Conservation (phyloP, 768 basidiomycete species). For the Kwoniella botswanensis region DNA sequence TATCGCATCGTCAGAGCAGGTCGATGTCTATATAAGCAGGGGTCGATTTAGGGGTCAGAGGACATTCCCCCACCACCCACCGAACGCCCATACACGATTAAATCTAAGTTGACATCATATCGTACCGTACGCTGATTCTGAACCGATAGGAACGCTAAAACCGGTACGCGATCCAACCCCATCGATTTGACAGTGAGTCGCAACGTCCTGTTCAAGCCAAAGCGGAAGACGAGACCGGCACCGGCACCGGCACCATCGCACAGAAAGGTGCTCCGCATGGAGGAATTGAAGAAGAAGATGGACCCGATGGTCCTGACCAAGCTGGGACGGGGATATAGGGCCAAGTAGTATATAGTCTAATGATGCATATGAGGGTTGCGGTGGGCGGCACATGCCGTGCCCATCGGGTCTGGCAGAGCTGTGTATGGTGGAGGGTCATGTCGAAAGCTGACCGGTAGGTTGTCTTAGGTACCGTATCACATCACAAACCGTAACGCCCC, state of each 20-base stretch:
- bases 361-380: not conserved
- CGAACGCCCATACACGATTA: not conserved
- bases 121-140: not conserved
- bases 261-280: not conserved
- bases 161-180: not conserved
- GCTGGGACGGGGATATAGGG: not conserved
- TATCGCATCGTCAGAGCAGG: not conserved
- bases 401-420: not conserved
- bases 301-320: not conserved
- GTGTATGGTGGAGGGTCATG: not conserved
- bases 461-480: no score
- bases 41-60: not conserved
- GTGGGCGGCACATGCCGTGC: not conserved
- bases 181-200: no score
- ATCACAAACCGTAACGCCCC: no score
- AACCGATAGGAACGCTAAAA: not conserved
- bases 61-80: not conserved
- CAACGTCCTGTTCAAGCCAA: not conserved
- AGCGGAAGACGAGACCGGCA: not conserved
- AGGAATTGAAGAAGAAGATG: slow-evolving; percentile 1
- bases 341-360: slow-evolving; percentile 2
- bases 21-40: not conserved
- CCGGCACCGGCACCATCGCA: not conserved
- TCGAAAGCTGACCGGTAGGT: no score
- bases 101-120: not conserved